Evolutionary conservation across 164 flowering plant genomes (phyloP).

Genomic region (Umbilicus rupestris): DNA sequence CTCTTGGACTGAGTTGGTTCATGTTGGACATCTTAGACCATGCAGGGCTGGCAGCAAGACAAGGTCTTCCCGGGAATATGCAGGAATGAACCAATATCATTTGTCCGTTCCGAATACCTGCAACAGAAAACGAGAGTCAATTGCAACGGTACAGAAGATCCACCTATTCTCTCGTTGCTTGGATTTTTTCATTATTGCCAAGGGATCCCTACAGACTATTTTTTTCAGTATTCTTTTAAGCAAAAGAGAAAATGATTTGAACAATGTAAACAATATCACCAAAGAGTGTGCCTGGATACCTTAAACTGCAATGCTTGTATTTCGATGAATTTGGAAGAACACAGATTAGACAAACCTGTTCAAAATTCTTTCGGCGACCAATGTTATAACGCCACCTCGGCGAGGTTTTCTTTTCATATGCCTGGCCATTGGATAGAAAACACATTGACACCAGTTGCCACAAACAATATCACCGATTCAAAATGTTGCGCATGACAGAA

Average conservation of each 20-base stretch:
- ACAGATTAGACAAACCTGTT: background rate
- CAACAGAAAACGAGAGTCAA: background rate
- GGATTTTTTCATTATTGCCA: too few relatives aligned
- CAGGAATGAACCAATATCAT: slow-evolving; percentile 66
- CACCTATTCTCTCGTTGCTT: background rate
- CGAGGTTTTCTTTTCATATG: slow-evolving; percentile 86
- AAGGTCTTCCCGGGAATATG: slow-evolving; percentile 71
- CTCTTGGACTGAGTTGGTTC: slow-evolving; percentile 70
- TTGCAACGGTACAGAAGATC: background rate
- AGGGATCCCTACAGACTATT: too few relatives aligned
- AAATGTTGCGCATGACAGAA: background rate
- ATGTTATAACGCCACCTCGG: slow-evolving; percentile 83
- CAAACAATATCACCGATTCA: background rate
- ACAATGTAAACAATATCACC: too few relatives aligned
- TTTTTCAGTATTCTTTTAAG: too few relatives aligned
- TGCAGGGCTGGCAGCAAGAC: slow-evolving; percentile 82
- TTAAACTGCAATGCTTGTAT: too few relatives aligned
- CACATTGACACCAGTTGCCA: slow-evolving; percentile 1
- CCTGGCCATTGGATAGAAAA: slow-evolving; percentile 28
- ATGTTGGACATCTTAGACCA: slow-evolving; percentile 90
- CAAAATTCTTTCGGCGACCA: slow-evolving; percentile 50
- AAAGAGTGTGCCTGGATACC: too few relatives aligned
- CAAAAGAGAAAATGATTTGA: too few relatives aligned
- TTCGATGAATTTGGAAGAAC: background rate
- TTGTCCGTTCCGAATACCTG: slow-evolving; percentile 71